These are phyloP conservation scores for Cyberlindnera misumaiensis DNA, from an alignment of 805 yeast species.

Conservation along the genomic window DNA sequence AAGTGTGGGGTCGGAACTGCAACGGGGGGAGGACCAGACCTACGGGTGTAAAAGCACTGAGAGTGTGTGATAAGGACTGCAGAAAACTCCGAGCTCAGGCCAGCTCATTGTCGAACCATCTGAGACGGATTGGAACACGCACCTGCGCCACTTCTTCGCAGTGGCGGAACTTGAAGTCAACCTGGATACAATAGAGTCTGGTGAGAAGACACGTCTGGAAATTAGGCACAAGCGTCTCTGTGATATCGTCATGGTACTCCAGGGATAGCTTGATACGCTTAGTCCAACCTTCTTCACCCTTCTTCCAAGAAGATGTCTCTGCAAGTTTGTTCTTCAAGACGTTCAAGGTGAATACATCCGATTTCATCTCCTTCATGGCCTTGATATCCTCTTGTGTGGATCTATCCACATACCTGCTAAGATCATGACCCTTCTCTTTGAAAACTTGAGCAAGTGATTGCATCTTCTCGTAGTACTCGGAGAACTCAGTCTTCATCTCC, in stretches of 20 bases:
- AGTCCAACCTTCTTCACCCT: conserved; percentile 4
- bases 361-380: conserved; percentile 16
- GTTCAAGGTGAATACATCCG: conserved; percentile 6
- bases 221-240: conserved; percentile 48
- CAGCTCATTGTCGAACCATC: conserved; percentile 20
- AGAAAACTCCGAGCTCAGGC: no score
- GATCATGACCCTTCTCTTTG: conserved; percentile 3
- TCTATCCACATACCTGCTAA: conserved; percentile 8
- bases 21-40: no score
- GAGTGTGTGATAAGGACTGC: no score
- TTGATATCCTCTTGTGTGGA: conserved; percentile 13
- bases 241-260: conserved; percentile 34
- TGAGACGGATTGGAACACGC: conserved; percentile 32
- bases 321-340: conserved; percentile 19
- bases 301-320: conserved; percentile 25
- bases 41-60: no score
- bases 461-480: conserved; percentile 6
- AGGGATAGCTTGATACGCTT: conserved; percentile 34
- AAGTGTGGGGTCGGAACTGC: no score
- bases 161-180: conserved; percentile 35
- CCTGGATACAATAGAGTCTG: conserved; percentile 48
- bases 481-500: conserved; percentile 21
- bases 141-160: conserved; percentile 14
- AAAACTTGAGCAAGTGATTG: conserved; percentile 15
- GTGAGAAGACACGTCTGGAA: conserved; percentile 61